Conservation (phyloP, 2,329 filamentous ascomycete genomes). For the Clonostachys sp. region DNA sequence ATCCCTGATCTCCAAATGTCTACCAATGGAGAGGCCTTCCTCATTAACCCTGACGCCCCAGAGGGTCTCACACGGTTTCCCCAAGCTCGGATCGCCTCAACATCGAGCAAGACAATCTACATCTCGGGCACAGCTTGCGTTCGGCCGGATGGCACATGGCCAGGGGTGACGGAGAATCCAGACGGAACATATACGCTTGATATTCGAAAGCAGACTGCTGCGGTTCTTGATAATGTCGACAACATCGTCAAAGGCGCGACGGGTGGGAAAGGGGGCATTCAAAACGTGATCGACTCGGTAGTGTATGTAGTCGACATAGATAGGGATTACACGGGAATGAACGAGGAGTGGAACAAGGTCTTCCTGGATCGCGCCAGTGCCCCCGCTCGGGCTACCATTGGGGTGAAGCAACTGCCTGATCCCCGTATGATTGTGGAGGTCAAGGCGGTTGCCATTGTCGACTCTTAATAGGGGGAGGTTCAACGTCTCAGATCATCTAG, state of each 20-base stretch:
- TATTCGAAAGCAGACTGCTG: constrained; percentile 28
- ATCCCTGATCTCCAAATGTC: constrained; percentile 11
- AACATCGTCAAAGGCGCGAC: constrained; percentile 28
- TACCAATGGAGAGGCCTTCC: constrained; percentile 23
- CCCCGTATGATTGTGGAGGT: constrained; percentile 23
- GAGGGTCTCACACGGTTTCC: constrained; percentile 19
- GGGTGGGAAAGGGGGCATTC: constrained; percentile 23
- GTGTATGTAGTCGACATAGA: constrained; percentile 36
- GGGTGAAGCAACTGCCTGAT: constrained; percentile 20
- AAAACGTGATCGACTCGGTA: constrained; percentile 30
- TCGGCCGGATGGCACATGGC: constrained; percentile 22
- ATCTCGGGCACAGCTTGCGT: constrained; percentile 29
- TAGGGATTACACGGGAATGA: constrained; percentile 34
- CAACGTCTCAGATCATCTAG: no score
- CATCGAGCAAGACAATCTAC: constrained; percentile 27
- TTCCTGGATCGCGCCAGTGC: constrained; percentile 26
- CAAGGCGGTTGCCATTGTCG: constrained; percentile 19
- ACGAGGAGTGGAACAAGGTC: constrained; percentile 39
- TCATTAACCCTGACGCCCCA: constrained; percentile 19
- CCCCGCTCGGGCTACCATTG: constrained; percentile 26
- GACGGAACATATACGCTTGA: constrained; percentile 26
- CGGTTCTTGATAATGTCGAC: constrained; percentile 28
- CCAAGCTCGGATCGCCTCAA: constrained; percentile 26
- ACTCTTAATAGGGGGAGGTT: constrained; percentile 5
- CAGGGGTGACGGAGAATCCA: constrained; percentile 24